Conservation (phyloP, 805 yeast species). For the Metschnikowia dekortorum region DNA sequence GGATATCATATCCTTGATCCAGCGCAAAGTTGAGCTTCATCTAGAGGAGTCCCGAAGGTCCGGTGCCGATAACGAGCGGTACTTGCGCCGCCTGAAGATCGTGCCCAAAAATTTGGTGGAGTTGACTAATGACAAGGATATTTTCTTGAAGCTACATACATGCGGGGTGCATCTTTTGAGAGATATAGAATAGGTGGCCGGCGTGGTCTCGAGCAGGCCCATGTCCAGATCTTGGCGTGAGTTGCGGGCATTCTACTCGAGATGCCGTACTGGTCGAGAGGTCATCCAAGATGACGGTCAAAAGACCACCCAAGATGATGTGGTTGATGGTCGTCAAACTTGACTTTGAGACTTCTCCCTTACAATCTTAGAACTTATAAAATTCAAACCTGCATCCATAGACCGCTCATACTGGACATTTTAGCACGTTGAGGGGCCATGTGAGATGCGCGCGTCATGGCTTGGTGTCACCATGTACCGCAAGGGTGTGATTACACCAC, state of each 20-base stretch:
- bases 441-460: not conserved
- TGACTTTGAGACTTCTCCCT: too few species aligned
- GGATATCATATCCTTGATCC: conserved; percentile 21
- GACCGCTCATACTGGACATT: too few species aligned
- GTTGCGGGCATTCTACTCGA: too few species aligned
- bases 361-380: too few species aligned
- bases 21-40: conserved; percentile 15
- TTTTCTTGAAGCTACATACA: conserved; percentile 56
- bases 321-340: too few species aligned
- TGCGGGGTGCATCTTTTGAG: conserved; percentile 52
- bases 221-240: too few species aligned
- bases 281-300: too few species aligned
- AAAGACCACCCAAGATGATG: too few species aligned
- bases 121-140: conserved; percentile 48
- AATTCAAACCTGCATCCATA: too few species aligned
- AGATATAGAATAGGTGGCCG: conserved; percentile 5
- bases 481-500: not conserved
- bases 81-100: conserved; percentile 52
- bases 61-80: conserved; percentile 43
- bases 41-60: conserved; percentile 9
- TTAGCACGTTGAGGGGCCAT: not conserved
- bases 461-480: not conserved
- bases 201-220: too few species aligned
- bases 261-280: too few species aligned
- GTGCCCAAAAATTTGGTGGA: conserved; percentile 54